These are phyloP conservation scores for Malus orientalis DNA, from an alignment of 306 rosid genomes.

Conservation along the genomic window DNA sequence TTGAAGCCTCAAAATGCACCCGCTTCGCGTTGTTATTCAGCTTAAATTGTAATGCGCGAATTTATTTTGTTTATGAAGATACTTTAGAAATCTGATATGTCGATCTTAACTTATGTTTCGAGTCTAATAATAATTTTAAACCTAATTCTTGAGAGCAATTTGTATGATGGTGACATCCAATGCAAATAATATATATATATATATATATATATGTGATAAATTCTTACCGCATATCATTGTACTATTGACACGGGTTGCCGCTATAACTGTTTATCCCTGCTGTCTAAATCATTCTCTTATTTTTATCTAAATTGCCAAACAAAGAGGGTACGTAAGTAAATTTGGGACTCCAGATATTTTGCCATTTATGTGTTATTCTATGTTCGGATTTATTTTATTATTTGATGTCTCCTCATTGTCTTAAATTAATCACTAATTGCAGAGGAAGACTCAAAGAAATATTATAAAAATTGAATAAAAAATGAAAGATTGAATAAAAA, in stretches of 20 bases:
- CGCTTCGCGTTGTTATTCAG: background rate
- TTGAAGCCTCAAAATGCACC: background rate
- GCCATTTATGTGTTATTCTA: background rate
- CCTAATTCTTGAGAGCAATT: too few species aligned
- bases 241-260: accelerated
- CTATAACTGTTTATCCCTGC: accelerated
- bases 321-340: background rate
- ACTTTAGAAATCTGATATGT: background rate
- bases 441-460: slow-evolving; percentile 1
- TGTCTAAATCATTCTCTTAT: too few species aligned
- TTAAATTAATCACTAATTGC: slow-evolving; percentile 29
- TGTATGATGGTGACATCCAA: accelerated
- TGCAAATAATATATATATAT: too few species aligned
- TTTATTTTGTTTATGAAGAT: too few species aligned
- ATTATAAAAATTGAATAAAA: slow-evolving; percentile 8
- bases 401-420: background rate
- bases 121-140: background rate
- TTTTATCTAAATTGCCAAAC: background rate
- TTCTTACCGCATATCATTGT: accelerated
- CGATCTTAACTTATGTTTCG: background rate
- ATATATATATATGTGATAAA: too few species aligned
- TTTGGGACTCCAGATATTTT: background rate
- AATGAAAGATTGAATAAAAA: slow-evolving; percentile 17
- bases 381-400: too few species aligned
- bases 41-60: too few species aligned